Conservation (phyloP, 2,329 filamentous ascomycete species). For the Pochonia chlamydosporia region DNA sequence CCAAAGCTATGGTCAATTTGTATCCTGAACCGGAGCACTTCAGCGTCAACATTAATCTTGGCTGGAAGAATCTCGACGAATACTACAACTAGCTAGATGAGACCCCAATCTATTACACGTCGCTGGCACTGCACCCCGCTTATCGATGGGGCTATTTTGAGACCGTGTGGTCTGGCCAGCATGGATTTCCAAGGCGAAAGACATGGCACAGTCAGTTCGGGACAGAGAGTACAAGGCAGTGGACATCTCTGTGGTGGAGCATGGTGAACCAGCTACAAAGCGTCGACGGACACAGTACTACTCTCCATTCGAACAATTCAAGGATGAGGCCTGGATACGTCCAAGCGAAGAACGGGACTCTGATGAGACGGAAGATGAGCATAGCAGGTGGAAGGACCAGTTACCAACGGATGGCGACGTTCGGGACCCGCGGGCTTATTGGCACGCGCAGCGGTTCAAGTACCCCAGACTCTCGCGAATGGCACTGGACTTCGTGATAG, state of each 20-base stretch:
- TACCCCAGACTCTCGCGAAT: no score
- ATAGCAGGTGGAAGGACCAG: no score
- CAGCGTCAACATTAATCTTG: no score
- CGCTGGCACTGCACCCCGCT: constrained; percentile 7
- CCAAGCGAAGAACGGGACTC: no score
- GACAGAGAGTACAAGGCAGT: not conserved
- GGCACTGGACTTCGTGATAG: no score
- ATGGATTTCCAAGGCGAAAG: not conserved
- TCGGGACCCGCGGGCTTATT: no score
- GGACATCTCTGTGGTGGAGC: not conserved
- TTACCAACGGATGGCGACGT: no score
- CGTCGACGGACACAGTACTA: not conserved
- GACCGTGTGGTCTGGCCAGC: not conserved
- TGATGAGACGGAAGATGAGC: no score
- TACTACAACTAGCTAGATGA: constrained; percentile 9
- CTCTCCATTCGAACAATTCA: not conserved
- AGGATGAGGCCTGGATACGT: not conserved
- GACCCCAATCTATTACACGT: constrained; percentile 9
- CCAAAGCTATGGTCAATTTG: constrained; percentile 1
- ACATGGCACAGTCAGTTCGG: not conserved
- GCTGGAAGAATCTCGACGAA: no score
- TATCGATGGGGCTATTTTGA: constrained; percentile 8
- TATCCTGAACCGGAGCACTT: no score
- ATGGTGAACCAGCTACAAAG: not conserved
- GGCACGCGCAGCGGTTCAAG: no score